A percentile compares a stretch with the other conserved stretches of the same genome.
These are phyloP conservation scores for Peniophora sp. DNA, from an alignment of 1,284 basidiomycete species.

Conservation along the genomic window DNA sequence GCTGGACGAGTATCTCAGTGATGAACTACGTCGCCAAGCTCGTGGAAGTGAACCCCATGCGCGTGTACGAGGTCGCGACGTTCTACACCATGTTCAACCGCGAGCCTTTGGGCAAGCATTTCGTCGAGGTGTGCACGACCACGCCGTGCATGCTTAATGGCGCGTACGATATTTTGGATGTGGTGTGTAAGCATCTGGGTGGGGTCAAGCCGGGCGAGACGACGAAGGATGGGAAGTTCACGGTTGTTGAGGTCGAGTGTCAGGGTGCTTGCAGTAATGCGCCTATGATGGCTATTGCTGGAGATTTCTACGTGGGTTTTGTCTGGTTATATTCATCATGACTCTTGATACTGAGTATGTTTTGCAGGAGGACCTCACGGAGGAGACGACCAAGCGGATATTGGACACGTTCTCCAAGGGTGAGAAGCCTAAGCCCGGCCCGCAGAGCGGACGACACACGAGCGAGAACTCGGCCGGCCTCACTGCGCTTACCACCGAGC, in stretches of 20 bases:
- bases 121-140: constrained; percentile 98
- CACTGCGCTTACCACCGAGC: constrained; percentile 82
- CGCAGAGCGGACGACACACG: constrained; percentile 81
- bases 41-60: constrained; percentile 95
- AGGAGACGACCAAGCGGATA: constrained; percentile 82
- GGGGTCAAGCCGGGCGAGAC: constrained; percentile 86
- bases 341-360: neutral
- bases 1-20: constrained; percentile 97
- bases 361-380: constrained; percentile 90
- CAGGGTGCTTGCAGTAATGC: constrained; percentile 98
- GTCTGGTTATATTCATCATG: too few relatives aligned
- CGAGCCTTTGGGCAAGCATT: constrained; percentile 94
- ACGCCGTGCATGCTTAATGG: constrained; percentile 98
- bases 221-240: constrained; percentile 94
- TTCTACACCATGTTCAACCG: constrained; percentile 99
- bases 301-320: constrained; percentile 93
- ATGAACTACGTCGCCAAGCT: constrained; percentile 97
- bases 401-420: constrained; percentile 83
- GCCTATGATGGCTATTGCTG: constrained; percentile 96
- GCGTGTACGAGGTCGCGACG: constrained; percentile 98
- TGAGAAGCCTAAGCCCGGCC: constrained; percentile 85
- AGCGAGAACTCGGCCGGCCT: constrained; percentile 88
- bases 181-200: constrained; percentile 79
- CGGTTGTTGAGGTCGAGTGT: constrained; percentile 97
- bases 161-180: constrained; percentile 83